phyloP scores from a whole-genome alignment of 495 filamentous ascomycete species.

The Penicillium mononematosum region DNA sequence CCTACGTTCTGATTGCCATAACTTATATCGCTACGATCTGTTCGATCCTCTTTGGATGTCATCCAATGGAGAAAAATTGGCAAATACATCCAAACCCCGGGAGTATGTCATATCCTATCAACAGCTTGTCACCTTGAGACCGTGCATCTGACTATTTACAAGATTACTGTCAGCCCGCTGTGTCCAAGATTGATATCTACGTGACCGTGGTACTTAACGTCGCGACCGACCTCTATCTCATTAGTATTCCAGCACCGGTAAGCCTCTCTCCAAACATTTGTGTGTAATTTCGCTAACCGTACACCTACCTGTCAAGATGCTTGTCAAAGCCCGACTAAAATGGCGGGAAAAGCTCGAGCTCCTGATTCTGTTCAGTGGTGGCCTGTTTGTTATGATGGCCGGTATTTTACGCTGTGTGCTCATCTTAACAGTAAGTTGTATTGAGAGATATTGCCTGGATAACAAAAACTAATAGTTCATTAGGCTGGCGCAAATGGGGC shows the following conservation, averaged over 20 bases:
- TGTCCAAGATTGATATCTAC: slow-evolving; percentile 48
- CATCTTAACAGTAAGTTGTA: slow-evolving; percentile 50
- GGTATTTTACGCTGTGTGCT: slow-evolving; percentile 58
- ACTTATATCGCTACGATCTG: slow-evolving; percentile 56
- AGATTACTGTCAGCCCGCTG: slow-evolving; percentile 48
- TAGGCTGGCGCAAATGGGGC: slow-evolving; percentile 49
- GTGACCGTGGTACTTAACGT: slow-evolving; percentile 53
- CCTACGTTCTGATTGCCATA: slow-evolving; percentile 48
- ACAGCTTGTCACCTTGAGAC: background rate
- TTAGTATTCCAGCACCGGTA: slow-evolving; percentile 56
- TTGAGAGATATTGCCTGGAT: background rate
- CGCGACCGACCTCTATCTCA: slow-evolving; percentile 53
- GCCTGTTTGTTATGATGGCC: slow-evolving; percentile 57
- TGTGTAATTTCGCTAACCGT: slow-evolving; percentile 1
- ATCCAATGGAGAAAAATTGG: slow-evolving; percentile 55
- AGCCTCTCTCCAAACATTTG: slow-evolving; percentile 3
- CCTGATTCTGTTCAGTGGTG: slow-evolving; percentile 57
- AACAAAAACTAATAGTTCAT: background rate
- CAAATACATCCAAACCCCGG: slow-evolving; percentile 59
- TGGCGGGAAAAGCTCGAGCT: slow-evolving; percentile 53
- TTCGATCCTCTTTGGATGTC: slow-evolving; percentile 54
- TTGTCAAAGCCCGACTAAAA: slow-evolving; percentile 53
- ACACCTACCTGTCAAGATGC: slow-evolving; percentile 37
- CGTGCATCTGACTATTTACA: slow-evolving; percentile 3
- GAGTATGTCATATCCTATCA: slow-evolving; percentile 46